Conservation (phyloP, 176 grass and related monocot genomes). For the Carex kokanica region DNA sequence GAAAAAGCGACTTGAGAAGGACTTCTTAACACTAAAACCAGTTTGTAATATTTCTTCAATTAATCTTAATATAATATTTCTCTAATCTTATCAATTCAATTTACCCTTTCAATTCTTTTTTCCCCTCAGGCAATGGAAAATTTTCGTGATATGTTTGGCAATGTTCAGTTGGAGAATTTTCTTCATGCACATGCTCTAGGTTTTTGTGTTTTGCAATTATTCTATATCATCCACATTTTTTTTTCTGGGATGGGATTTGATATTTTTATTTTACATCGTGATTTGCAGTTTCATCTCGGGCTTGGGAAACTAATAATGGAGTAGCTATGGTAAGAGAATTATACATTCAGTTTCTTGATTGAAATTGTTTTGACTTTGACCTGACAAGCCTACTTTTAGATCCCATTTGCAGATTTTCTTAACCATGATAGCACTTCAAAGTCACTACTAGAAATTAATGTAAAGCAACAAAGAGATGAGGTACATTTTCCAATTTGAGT, state of each 20-base stretch:
- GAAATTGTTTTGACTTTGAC: neutral
- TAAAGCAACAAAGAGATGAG: slow-evolving; percentile 59
- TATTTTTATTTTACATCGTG: slow-evolving; percentile 22
- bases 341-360: slow-evolving; percentile 8
- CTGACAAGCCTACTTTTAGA: slow-evolving; percentile 47
- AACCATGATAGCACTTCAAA: slow-evolving; percentile 55
- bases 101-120: neutral
- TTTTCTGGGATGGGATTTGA: neutral
- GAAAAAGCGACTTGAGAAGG: slow-evolving; percentile 13
- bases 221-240: neutral
- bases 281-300: slow-evolving; percentile 71
- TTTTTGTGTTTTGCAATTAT: slow-evolving; percentile 27
- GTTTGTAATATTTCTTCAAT: slow-evolving; percentile 30
- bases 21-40: slow-evolving; percentile 22
- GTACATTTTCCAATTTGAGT: slow-evolving; percentile 34
- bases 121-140: slow-evolving; percentile 49
- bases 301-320: slow-evolving; percentile 57
- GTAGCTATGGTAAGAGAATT: slow-evolving; percentile 65
- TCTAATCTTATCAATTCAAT: neutral
- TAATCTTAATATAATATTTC: neutral
- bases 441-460: slow-evolving; percentile 50
- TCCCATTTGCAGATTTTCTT: slow-evolving; percentile 97
- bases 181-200: slow-evolving; percentile 70
- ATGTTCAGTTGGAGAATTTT: slow-evolving; percentile 51
- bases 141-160: slow-evolving; percentile 53